phyloP scores from a whole-genome alignment of 495 filamentous ascomycete genomes.

The Penicillium goetzii region DNA sequence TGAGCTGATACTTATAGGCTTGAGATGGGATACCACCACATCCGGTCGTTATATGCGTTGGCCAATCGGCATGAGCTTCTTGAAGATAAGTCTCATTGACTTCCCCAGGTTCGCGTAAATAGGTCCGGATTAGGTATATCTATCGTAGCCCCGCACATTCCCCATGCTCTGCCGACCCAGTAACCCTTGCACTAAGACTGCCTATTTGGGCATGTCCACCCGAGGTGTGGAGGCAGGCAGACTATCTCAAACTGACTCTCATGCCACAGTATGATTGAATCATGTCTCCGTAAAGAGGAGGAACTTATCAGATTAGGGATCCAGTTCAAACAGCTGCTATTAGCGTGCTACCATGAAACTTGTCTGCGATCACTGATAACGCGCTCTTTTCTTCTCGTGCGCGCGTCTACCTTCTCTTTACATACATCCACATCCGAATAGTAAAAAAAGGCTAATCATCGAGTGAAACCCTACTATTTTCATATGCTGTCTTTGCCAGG shows the following conservation, averaged over 20 bases:
- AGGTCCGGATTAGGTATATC: conserved; percentile 3
- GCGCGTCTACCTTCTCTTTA: not conserved
- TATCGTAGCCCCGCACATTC: conserved; percentile 8
- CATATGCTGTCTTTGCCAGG: too few species aligned
- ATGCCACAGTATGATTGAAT: not conserved
- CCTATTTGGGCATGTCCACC: conserved; percentile 3
- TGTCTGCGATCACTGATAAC: not conserved
- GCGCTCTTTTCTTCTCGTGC: not conserved
- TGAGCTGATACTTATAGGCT: not conserved
- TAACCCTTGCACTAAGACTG: not conserved
- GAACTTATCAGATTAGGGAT: not conserved
- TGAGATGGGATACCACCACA: not conserved
- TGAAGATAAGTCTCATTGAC: not conserved
- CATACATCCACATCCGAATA: not conserved
- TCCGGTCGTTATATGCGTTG: not conserved
- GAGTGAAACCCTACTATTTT: not conserved
- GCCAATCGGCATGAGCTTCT: not conserved
- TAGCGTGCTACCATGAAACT: not conserved
- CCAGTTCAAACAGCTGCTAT: not conserved
- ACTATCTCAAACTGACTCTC: not conserved
- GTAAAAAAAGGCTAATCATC: not conserved
- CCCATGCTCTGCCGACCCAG: not conserved
- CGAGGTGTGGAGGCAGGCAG: not conserved
- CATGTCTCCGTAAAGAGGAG: not conserved
- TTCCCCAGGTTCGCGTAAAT: not conserved